These are phyloP conservation scores for Rhodomyrtus psidioides DNA, from an alignment of 441 rosid genomes.

Conservation along the genomic window DNA sequence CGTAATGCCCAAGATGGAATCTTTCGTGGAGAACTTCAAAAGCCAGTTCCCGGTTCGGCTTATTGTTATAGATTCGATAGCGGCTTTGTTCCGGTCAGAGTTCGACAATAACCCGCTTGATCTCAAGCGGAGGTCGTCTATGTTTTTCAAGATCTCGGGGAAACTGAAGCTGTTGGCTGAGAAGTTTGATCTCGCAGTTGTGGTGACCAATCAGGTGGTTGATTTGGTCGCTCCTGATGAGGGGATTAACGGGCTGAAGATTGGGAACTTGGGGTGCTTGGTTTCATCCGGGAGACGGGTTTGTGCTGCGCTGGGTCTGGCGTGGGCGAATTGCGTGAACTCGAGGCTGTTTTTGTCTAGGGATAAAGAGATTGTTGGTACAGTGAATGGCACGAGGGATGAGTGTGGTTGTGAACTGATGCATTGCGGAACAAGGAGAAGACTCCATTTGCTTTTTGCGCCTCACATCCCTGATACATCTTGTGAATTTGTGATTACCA, in stretches of 20 bases:
- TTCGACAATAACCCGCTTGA: constrained; percentile 66
- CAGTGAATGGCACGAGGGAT: neutral
- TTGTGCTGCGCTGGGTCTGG: constrained; percentile 66
- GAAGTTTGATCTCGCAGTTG: constrained; percentile 52
- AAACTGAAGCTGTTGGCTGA: constrained; percentile 56
- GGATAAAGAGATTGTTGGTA: constrained; percentile 22
- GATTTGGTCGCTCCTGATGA: constrained; percentile 49
- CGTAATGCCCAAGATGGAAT: constrained; percentile 49
- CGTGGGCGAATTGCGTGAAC: constrained; percentile 84
- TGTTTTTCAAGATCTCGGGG: constrained; percentile 72
- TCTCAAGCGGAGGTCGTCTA: constrained; percentile 49
- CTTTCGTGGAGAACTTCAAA: constrained; percentile 30
- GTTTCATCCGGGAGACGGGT: constrained; percentile 63
- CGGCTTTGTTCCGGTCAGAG: constrained; percentile 80
- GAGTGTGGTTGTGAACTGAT: neutral
- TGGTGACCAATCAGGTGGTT: constrained; percentile 79
- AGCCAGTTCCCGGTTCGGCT: constrained; percentile 46
- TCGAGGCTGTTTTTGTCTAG: constrained; percentile 65
- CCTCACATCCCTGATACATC: constrained; percentile 58
- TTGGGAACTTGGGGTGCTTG: constrained; percentile 62
- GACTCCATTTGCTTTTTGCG: constrained; percentile 57
- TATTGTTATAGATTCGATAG: constrained; percentile 72
- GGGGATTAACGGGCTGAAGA: constrained; percentile 46
- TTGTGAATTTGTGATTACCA: constrained; percentile 54
- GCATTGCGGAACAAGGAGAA: constrained; percentile 24